These are phyloP conservation scores for Zygotorulaspora chibaensis DNA, from an alignment of 805 yeast species.

Conservation along the genomic window DNA sequence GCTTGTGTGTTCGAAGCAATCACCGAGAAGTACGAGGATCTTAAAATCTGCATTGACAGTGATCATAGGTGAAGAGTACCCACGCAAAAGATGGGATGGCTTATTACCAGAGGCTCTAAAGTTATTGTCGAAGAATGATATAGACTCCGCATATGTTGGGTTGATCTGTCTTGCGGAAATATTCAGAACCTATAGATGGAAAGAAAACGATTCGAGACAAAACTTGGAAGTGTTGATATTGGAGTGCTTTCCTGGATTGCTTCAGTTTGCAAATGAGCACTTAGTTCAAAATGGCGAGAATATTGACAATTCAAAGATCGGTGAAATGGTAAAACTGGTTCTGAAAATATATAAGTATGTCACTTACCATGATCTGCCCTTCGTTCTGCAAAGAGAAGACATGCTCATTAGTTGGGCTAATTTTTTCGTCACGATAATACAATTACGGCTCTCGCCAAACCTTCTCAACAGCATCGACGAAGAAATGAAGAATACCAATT, in stretches of 20 bases:
- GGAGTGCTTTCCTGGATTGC: constrained; percentile 59
- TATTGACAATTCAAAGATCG: constrained; percentile 39
- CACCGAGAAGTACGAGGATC: constrained; percentile 39
- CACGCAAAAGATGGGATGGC: constrained; percentile 48
- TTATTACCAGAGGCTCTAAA: constrained; percentile 44
- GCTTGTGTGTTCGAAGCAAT: constrained; percentile 42
- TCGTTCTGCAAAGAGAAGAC: constrained; percentile 51
- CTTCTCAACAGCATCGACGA: constrained; percentile 41
- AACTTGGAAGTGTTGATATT: constrained; percentile 51
- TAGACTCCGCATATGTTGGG: constrained; percentile 55
- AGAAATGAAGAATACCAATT: constrained; percentile 53
- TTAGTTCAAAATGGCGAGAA: constrained; percentile 39
- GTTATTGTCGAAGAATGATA: constrained; percentile 43
- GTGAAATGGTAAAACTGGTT: constrained; percentile 71
- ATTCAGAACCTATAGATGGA: constrained; percentile 68
- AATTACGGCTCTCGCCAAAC: constrained; percentile 43
- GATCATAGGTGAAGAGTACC: constrained; percentile 49
- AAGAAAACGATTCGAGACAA: constrained; percentile 49
- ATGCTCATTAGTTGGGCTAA: constrained; percentile 64
- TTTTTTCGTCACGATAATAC: constrained; percentile 65
- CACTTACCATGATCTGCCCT: constrained; percentile 69
- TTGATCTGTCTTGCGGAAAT: constrained; percentile 67
- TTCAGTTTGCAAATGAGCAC: constrained; percentile 58
- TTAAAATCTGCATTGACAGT: constrained; percentile 49
- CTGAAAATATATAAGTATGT: constrained; percentile 76